phyloP scores from a whole-genome alignment of 208 protist species.

The Trypanosoma caninum region DNA sequence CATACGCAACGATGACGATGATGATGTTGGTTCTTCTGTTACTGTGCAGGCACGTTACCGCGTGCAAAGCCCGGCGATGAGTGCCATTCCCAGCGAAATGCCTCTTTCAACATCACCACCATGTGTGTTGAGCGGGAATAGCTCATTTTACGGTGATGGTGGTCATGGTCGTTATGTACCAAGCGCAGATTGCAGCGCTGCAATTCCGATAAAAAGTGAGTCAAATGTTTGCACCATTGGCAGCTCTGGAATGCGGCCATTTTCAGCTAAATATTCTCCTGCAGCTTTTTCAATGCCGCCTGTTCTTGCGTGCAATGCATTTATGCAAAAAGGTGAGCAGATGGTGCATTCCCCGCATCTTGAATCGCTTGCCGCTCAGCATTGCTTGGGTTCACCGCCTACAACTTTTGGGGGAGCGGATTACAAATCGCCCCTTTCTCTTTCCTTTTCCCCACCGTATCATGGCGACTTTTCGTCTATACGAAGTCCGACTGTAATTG shows the following conservation, averaged over 20 bases:
- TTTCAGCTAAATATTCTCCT: constrained; percentile 33
- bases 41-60: constrained; percentile 27
- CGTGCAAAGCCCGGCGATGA: constrained; percentile 16
- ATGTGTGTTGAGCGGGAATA: constrained; percentile 10
- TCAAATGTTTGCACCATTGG: background rate
- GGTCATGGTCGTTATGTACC: constrained; percentile 3
- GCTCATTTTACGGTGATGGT: constrained; percentile 13
- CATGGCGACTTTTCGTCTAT: background rate
- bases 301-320: constrained; percentile 6
- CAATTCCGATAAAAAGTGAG: constrained; percentile 2
- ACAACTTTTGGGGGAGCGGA: background rate
- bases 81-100: background rate
- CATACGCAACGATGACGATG: background rate
- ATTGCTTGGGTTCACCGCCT: constrained; percentile 11
- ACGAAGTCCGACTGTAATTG: background rate
- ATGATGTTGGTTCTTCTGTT: background rate
- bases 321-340: background rate
- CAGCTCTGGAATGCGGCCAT: background rate
- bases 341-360: background rate
- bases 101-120: constrained; percentile 7
- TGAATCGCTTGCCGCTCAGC: background rate
- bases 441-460: constrained; percentile 3
- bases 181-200: constrained; percentile 2
- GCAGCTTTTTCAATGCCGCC: constrained; percentile 32
- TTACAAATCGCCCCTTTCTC: constrained; percentile 7